Base-by-base conservation (phyloP, 2,329 filamentous ascomycete species). In the Cladosporium sp. region DNA sequence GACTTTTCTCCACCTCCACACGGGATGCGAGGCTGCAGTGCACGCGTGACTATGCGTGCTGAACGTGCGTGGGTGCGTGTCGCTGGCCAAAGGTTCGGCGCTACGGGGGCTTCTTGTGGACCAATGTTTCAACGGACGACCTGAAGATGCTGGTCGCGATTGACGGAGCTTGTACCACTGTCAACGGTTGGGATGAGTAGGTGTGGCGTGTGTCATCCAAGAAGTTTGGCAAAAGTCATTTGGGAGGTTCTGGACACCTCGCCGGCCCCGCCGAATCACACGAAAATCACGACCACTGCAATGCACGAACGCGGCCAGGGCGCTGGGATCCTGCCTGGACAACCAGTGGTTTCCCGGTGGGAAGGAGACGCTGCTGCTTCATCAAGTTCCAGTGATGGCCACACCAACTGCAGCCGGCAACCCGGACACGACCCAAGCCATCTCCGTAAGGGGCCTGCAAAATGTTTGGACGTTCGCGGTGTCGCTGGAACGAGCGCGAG, bases 121-220 rank as follows among this genome's bases (percentile, higher is more conserved):
- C 54, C 32, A 42, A 42, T 46, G 22, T 43, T 38, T 43, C 40
- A 35, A 43, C 48, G 32, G 48, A 32, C 32, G 32, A 13, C 22
- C 38, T 50, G 48, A 37, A 50, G 41, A 41, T 28, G 38, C 18
- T 11, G 16, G 18, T 43, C 16, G 19, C 14, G 49, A 55, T 52
- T 55, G 57, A 56, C 48, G 14, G 28, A 43, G 48, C 18, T 19
- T 32, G 48, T 43, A 40, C 34, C 48, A 50, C 38, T 41, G 50
- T 48, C 56, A 58, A 58, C 56, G 55, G 54, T 55, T 54, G 32
- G 55, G 13, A 53, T 53, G 43, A 56, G 55, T 61, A 49, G 56
- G 53, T 55, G 56, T 59, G 62, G 61, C 61, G 60, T 48, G 56
- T 62, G 62, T 63, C 62, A 63, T 59, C 55, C 54, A 59, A 52